Conservation (phyloP, 371 early-diverging fungal species). For the Rhizopus arrhizus region DNA sequence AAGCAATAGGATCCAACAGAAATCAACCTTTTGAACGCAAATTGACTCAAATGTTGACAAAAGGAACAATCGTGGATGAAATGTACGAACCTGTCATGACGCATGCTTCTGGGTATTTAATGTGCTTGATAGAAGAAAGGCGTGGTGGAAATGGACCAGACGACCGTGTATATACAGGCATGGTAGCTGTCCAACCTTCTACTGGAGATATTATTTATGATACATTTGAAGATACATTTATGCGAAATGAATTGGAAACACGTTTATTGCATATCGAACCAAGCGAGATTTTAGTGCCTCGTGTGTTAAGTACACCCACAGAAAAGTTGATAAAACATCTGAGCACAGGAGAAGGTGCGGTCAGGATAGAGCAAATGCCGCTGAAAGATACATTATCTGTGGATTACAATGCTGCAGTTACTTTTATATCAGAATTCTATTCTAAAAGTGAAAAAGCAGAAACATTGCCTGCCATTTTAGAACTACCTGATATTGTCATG, state of each 20-base stretch:
- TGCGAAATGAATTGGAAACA: slow-evolving; percentile 78
- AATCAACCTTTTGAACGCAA: slow-evolving; percentile 75
- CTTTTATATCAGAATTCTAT: slow-evolving; percentile 61
- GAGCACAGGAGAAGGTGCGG: slow-evolving; percentile 32
- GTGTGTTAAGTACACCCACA: slow-evolving; percentile 52
- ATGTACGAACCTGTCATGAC: slow-evolving; percentile 32
- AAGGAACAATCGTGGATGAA: slow-evolving; percentile 81
- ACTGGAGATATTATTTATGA: slow-evolving; percentile 82
- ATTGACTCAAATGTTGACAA: slow-evolving; percentile 76
- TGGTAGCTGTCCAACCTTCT: slow-evolving; percentile 68
- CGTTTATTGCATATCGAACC: slow-evolving; percentile 77
- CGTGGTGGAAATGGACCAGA: slow-evolving; percentile 54
- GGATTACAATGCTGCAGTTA: slow-evolving; percentile 55
- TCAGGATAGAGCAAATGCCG: slow-evolving; percentile 66
- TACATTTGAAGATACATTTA: slow-evolving; percentile 68
- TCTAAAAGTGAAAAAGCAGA: slow-evolving; percentile 18
- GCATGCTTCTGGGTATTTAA: slow-evolving; percentile 42
- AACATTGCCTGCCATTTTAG: slow-evolving; percentile 12
- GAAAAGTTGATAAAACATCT: slow-evolving; percentile 54
- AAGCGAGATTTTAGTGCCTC: slow-evolving; percentile 73
- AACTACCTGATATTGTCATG: slow-evolving; percentile 40
- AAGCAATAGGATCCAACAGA: slow-evolving; percentile 74
- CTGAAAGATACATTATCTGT: slow-evolving; percentile 36
- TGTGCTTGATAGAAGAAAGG: slow-evolving; percentile 63
- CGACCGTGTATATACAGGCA: slow-evolving; percentile 50